These are phyloP conservation scores for Moricandia moricandioides DNA, from an alignment of 345 rosid genomes.

Conservation along the genomic window DNA sequence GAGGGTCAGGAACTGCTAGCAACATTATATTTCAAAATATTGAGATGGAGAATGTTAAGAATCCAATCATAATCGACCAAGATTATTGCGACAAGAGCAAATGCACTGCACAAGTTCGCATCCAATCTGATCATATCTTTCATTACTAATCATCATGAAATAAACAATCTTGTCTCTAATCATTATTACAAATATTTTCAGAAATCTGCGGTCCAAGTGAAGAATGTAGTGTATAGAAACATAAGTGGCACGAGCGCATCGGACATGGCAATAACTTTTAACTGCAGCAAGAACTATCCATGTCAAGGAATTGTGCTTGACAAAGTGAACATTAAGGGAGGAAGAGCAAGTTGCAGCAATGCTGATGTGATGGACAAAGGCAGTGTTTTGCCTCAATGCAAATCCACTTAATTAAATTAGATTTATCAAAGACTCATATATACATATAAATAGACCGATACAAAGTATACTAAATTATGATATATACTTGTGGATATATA, in stretches of 20 bases:
- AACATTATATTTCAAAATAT: constrained; percentile 68
- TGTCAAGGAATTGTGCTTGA: constrained; percentile 63
- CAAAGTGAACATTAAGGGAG: constrained; percentile 41
- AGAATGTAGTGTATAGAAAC: constrained; percentile 65
- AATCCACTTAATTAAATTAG: constrained; percentile 4
- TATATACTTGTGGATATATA: constrained; percentile 13
- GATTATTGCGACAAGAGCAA: constrained; percentile 68
- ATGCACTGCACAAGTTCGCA: constrained; percentile 59
- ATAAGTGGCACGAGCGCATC: constrained; percentile 72
- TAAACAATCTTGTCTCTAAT: not conserved
- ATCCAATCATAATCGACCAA: constrained; percentile 88
- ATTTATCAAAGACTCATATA: not conserved
- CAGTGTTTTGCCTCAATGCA: constrained; percentile 54
- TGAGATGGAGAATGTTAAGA: constrained; percentile 62
- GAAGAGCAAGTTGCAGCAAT: constrained; percentile 55
- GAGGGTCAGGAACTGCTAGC: constrained; percentile 85
- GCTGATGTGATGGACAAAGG: constrained; percentile 46
- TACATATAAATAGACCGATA: not conserved
- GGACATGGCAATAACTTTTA: constrained; percentile 54
- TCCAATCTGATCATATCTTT: not conserved
- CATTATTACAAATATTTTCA: constrained; percentile 27
- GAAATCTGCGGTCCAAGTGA: constrained; percentile 69
- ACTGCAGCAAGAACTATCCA: constrained; percentile 63
- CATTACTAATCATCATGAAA: not conserved
- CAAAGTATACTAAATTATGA: not conserved